phyloP scores from a whole-genome alignment of 2,329 filamentous ascomycete species.

The Ascochyta rabiei region DNA sequence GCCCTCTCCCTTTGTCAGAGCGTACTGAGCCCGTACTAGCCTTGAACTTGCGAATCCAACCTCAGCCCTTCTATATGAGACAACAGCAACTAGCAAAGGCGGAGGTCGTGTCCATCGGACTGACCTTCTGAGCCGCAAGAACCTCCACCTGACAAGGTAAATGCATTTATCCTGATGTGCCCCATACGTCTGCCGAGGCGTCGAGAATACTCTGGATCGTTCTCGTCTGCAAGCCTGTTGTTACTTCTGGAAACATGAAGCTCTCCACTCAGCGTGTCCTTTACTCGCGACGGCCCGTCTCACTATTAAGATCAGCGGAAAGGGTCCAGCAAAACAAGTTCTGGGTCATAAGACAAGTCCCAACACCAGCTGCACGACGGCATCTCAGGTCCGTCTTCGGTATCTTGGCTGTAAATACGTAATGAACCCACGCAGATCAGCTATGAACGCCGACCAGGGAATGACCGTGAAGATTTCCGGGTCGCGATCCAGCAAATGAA shows the following conservation, averaged over 20 bases:
- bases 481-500: neutral
- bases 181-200: neutral
- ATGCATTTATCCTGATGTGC: neutral
- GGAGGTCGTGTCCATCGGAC: neutral
- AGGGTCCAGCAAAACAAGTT: neutral
- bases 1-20: neutral
- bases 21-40: neutral
- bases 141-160: neutral
- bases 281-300: slow-evolving; percentile 4
- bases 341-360: neutral
- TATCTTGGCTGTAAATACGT: neutral
- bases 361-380: neutral
- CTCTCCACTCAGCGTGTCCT: neutral
- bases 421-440: neutral
- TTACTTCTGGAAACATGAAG: neutral
- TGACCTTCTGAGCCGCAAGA: neutral
- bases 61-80: neutral
- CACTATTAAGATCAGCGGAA: neutral
- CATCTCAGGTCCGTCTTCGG: neutral
- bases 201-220: neutral
- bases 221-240: neutral
- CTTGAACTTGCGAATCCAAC: neutral
- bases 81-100: neutral
- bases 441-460: neutral
- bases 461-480: neutral